Conservation (phyloP, 352 stramenopile genomes). For the Pseudoperonospora humuli region DNA sequence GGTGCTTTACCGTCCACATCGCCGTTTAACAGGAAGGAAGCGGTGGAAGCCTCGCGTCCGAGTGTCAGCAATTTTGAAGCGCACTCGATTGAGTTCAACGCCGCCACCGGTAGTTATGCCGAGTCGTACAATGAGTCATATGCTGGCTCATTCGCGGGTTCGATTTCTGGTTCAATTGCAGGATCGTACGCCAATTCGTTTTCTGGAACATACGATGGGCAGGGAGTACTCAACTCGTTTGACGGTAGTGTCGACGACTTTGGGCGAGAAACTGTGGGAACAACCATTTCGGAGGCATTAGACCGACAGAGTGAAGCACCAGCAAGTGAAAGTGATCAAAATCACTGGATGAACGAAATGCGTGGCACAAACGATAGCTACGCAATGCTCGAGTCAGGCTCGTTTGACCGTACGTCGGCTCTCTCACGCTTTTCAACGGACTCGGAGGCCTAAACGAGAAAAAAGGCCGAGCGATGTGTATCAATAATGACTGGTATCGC, state of each 20-base stretch:
- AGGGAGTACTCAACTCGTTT: conserved; percentile 49
- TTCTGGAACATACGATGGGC: conserved; percentile 38
- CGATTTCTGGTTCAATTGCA: conserved; percentile 17
- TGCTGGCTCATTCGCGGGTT: conserved; percentile 18
- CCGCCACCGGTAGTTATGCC: conserved; percentile 33
- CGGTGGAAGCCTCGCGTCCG: conserved; percentile 33
- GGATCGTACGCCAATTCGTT: conserved; percentile 39
- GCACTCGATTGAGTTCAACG: conserved; percentile 45
- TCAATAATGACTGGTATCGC: conserved; percentile 37
- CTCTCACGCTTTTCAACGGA: conserved; percentile 72
- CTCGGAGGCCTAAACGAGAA: conserved; percentile 37
- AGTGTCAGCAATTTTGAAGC: conserved; percentile 45
- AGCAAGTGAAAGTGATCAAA: conserved; percentile 20
- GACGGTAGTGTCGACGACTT: conserved; percentile 34
- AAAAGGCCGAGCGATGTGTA: conserved; percentile 14
- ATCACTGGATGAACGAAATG: conserved; percentile 77
- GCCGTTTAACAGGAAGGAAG: conserved; percentile 30
- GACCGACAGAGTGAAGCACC: conserved; percentile 21
- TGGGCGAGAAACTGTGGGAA: conserved; percentile 24
- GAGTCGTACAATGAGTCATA: conserved; percentile 60
- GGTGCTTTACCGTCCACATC: conserved; percentile 23
- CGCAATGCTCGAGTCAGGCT: conserved; percentile 72
- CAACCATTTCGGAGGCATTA: conserved; percentile 25
- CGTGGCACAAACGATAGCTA: conserved; percentile 79
- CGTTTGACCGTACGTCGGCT: conserved; percentile 59